A percentile compares a stretch with the other conserved stretches of the same genome.
These are phyloP conservation scores for Trichothecium sympodiale DNA, from an alignment of 2,329 filamentous ascomycete genomes.

Conservation along the genomic window DNA sequence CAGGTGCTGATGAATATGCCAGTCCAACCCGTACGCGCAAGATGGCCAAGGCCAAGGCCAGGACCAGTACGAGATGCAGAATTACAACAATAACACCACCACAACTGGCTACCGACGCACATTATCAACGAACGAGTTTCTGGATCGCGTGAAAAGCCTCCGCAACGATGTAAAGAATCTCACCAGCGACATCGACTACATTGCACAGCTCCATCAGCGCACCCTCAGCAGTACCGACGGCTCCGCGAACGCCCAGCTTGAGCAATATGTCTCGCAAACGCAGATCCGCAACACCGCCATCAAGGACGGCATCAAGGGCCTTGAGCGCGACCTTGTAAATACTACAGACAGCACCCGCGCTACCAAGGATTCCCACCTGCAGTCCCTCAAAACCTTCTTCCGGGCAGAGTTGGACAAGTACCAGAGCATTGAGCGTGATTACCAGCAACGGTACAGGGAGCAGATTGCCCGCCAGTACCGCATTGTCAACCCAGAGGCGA, in stretches of 20 bases:
- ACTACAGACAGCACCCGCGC: constrained; percentile 48
- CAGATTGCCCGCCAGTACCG: constrained; percentile 72
- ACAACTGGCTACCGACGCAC: constrained; percentile 12
- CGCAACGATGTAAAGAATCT: constrained; percentile 59
- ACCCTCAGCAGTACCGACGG: constrained; percentile 55
- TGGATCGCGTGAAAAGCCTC: constrained; percentile 53
- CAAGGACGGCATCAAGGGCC: constrained; percentile 66
- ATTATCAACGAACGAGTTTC: constrained; percentile 51
- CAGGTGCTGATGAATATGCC: not conserved
- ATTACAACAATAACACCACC: constrained; percentile 28
- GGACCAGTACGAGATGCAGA: constrained; percentile 44
- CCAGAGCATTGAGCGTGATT: constrained; percentile 59
- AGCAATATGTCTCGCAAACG: constrained; percentile 58
- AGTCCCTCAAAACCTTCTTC: constrained; percentile 61
- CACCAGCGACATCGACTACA: constrained; percentile 54
- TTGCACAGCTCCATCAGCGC: constrained; percentile 61
- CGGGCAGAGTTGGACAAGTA: constrained; percentile 61
- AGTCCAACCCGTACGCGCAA: constrained; percentile 19
- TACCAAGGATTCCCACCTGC: constrained; percentile 60
- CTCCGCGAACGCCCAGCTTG: constrained; percentile 44
- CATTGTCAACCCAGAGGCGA: constrained; percentile 74
- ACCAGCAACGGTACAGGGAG: constrained; percentile 61
- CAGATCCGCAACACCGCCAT: constrained; percentile 65
- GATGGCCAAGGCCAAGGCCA: constrained; percentile 16
- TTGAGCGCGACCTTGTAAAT: constrained; percentile 59